Percentiles rank a stretch among this genome's conserved stretches.
phyloP scores from a whole-genome alignment of 2,329 filamentous ascomycete genomes.

The Aspergillus bombycis region DNA sequence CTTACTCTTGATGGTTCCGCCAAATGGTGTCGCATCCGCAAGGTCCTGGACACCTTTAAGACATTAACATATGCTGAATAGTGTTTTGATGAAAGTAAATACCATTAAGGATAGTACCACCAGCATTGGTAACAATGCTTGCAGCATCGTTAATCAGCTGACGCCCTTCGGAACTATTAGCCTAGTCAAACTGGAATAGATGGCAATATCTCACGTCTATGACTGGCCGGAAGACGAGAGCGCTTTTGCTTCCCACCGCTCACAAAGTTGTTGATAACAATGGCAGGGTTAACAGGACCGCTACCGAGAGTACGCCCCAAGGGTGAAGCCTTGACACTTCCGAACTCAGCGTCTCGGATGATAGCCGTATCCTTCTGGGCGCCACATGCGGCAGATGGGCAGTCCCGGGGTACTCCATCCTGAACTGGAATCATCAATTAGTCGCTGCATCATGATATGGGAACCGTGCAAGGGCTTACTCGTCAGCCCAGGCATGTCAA shows the following conservation, averaged over 20 bases:
- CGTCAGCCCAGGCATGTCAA: constrained; percentile 64
- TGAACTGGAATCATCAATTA: constrained; percentile 47
- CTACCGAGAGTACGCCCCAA: constrained; percentile 67
- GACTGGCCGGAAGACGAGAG: neutral
- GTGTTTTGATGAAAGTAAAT: neutral
- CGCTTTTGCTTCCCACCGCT: constrained; percentile 20
- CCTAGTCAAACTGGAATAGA: constrained; percentile 24
- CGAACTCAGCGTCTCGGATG: constrained; percentile 65
- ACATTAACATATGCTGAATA: neutral
- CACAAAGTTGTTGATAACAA: constrained; percentile 65
- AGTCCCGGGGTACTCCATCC: constrained; percentile 71
- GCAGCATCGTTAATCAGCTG: constrained; percentile 27
- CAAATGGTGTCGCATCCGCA: constrained; percentile 13
- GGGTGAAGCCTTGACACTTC: constrained; percentile 57
- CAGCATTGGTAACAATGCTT: constrained; percentile 34
- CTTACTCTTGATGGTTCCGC: constrained; percentile 14
- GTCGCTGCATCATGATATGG: neutral
- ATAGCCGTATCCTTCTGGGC: constrained; percentile 72
- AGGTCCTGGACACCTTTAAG: constrained; percentile 12
- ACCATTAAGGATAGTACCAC: constrained; percentile 16
- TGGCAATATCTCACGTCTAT: neutral
- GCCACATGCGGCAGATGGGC: constrained; percentile 62
- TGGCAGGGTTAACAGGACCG: constrained; percentile 61
- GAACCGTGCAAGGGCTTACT: constrained; percentile 34
- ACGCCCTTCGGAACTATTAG: constrained; percentile 10